These are phyloP conservation scores for Escallonia herrerae DNA, from an alignment of 129 eudicot species.

Conservation along the genomic window DNA sequence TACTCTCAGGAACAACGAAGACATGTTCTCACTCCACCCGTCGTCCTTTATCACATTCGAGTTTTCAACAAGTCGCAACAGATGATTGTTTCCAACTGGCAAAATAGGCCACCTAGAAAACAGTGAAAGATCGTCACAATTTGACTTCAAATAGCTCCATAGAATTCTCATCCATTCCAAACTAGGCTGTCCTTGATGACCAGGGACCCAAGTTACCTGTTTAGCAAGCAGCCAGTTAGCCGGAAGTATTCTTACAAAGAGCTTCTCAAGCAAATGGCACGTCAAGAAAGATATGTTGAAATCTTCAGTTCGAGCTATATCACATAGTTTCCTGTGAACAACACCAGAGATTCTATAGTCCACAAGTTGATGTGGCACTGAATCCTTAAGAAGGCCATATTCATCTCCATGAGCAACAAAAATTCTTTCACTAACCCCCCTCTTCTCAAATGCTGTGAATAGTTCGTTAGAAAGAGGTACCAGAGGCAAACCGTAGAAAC, in stretches of 20 bases:
- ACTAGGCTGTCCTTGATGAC: constrained; percentile 74
- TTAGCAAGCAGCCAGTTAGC: constrained; percentile 79
- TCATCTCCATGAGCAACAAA: constrained; percentile 72
- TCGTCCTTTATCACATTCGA: constrained; percentile 81
- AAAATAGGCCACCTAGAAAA: constrained; percentile 92
- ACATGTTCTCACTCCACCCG: constrained; percentile 98
- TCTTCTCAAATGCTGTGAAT: constrained; percentile 57
- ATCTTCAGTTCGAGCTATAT: constrained; percentile 61
- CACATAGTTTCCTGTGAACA: constrained; percentile 60
- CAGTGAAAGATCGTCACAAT: constrained; percentile 63
- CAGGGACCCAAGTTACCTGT: constrained; percentile 83
- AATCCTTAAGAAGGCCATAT: constrained; percentile 76
- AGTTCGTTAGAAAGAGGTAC: constrained; percentile 82
- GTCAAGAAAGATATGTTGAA: constrained; percentile 70
- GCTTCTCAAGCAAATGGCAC: constrained; percentile 70
- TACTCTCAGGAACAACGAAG: constrained; percentile 56
- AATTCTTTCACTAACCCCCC: constrained; percentile 60
- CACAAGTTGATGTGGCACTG: constrained; percentile 69
- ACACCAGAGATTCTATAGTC: constrained; percentile 55
- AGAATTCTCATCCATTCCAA: constrained; percentile 83
- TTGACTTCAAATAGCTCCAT: constrained; percentile 71
- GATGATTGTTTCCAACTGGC: constrained; percentile 71
- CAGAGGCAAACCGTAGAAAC: constrained; percentile 68
- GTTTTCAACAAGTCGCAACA: constrained; percentile 70
- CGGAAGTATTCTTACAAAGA: constrained; percentile 72